These are phyloP conservation scores for Ophiostoma ulmi DNA, from an alignment of 2,329 filamentous ascomycete species.

Conservation along the genomic window DNA sequence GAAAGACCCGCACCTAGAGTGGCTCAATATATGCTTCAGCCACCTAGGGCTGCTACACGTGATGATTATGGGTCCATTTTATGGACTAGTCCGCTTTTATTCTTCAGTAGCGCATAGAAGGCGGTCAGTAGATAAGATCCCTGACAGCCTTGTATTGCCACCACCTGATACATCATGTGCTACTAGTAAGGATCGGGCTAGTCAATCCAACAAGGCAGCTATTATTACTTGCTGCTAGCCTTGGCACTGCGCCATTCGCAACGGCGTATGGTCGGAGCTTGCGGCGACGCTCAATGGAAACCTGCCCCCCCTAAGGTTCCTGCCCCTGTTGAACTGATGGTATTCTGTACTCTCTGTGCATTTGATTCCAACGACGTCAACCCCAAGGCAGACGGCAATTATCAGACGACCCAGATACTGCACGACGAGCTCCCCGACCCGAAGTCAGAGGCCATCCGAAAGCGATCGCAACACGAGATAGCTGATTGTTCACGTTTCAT, in stretches of 20 bases:
- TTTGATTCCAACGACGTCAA: slow-evolving; percentile 12
- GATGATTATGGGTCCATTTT: background rate
- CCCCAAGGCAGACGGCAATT: background rate
- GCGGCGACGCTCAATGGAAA: slow-evolving; percentile 16
- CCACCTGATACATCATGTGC: slow-evolving; percentile 22
- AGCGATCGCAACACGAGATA: background rate
- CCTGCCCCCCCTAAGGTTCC: slow-evolving; percentile 2
- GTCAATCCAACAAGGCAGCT: slow-evolving; percentile 20
- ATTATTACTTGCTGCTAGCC: slow-evolving; percentile 2
- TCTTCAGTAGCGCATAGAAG: background rate
- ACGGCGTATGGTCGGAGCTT: slow-evolving; percentile 22
- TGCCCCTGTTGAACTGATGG: slow-evolving; percentile 10
- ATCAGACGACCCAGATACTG: background rate
- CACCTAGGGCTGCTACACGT: slow-evolving; percentile 9
- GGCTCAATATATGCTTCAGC: background rate
- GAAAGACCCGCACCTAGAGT: background rate
- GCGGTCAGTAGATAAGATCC: slow-evolving; percentile 2
- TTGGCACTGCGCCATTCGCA: slow-evolving; percentile 16
- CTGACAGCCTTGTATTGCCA: background rate
- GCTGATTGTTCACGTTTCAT: background rate
- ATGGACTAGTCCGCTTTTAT: background rate
- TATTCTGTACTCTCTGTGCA: background rate
- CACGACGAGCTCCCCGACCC: slow-evolving; percentile 1
- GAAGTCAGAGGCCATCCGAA: background rate
- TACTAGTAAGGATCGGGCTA: background rate